Evolutionary conservation across 2,329 filamentous ascomycete species (phyloP).

Genomic region (Bipolaris victoriae): DNA sequence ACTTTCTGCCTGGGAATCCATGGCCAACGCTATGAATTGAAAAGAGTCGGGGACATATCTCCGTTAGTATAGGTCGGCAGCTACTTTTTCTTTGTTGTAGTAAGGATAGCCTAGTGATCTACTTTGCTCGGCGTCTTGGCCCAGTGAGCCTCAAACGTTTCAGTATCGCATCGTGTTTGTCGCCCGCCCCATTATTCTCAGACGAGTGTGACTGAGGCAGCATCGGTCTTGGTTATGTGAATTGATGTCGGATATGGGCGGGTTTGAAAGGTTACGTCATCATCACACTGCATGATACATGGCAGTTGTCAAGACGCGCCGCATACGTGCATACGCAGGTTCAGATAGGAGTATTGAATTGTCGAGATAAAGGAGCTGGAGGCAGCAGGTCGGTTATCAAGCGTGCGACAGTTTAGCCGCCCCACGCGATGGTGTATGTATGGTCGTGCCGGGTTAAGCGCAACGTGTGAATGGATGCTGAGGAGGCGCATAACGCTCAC

Average conservation of each 20-base stretch:
- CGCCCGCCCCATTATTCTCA: not conserved
- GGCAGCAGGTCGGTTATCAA: not conserved
- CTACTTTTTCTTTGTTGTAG: not conserved
- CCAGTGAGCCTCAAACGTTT: conserved; percentile 1
- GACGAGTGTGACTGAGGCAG: not conserved
- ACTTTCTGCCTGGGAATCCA: conserved; percentile 6
- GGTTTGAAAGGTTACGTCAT: not conserved
- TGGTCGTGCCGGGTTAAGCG: not conserved
- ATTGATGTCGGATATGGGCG: not conserved
- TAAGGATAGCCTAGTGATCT: not conserved
- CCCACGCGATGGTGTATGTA: not conserved
- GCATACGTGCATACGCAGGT: not conserved
- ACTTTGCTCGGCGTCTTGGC: not conserved
- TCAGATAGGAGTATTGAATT: not conserved
- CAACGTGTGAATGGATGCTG: not conserved
- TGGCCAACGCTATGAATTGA: conserved; percentile 3
- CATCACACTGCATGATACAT: not conserved
- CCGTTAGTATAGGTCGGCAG: not conserved
- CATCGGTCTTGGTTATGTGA: not conserved
- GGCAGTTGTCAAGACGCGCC: not conserved
- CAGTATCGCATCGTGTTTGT: not conserved
- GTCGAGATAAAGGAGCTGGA: not conserved
- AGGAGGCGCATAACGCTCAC: not conserved
- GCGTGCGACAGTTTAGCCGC: not conserved
- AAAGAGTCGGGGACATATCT: not conserved